A percentile compares a stretch with the other conserved stretches of the same genome.
These are phyloP conservation scores for Camellia japonica DNA, from an alignment of 148 eudicot species.

Conservation along the genomic window DNA sequence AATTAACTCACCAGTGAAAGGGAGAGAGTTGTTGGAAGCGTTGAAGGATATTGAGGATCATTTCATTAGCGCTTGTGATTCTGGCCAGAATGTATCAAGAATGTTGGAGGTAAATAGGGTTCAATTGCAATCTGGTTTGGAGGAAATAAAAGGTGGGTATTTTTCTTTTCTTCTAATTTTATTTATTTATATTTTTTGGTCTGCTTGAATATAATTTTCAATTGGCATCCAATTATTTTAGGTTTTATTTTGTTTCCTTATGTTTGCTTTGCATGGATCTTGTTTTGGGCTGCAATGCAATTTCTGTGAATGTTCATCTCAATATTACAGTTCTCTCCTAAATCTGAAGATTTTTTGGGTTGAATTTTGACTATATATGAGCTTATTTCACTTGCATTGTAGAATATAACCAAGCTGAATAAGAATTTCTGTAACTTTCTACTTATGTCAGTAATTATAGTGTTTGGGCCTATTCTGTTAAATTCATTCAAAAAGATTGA, in stretches of 20 bases:
- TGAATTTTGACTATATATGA: neutral
- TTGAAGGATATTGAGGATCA: slow-evolving; percentile 81
- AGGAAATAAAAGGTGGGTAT: slow-evolving; percentile 78
- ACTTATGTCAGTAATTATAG: too few relatives aligned
- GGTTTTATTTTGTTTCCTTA: neutral
- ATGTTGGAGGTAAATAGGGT: slow-evolving; percentile 86
- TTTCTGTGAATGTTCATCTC: neutral
- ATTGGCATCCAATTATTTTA: too few relatives aligned
- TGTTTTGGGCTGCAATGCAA: neutral
- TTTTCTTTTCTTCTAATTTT: neutral
- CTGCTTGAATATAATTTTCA: neutral
- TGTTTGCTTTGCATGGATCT: neutral
- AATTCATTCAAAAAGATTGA: neutral
- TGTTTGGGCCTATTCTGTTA: neutral
- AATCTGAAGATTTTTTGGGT: neutral
- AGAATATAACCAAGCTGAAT: neutral
- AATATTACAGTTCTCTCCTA: neutral
- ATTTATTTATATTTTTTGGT: neutral
- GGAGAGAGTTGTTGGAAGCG: slow-evolving; percentile 86
- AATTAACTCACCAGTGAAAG: slow-evolving; percentile 53
- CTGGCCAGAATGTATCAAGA: slow-evolving; percentile 71
- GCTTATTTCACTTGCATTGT: neutral
- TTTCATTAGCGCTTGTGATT: slow-evolving; percentile 80
- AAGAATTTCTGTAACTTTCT: neutral
- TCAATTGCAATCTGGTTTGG: slow-evolving; percentile 70